Evolutionary conservation across 352 stramenopile genomes (phyloP).

Genomic region (Globisporangium polare): DNA sequence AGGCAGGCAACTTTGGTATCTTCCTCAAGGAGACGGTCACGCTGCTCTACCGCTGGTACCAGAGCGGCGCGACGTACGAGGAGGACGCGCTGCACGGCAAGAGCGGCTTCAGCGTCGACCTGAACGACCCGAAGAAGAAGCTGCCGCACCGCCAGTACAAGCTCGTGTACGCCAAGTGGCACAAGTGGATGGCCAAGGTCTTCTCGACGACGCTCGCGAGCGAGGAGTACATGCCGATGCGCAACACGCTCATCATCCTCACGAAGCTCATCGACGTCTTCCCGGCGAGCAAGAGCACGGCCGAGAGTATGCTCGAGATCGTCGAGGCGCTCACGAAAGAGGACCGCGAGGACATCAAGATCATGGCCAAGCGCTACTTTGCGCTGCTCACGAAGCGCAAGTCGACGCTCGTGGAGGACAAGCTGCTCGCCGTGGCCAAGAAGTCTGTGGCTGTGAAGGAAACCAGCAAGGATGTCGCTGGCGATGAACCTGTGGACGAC

Average conservation of each 20-base stretch:
- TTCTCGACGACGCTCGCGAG: conserved; percentile 58
- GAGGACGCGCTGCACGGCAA: conserved; percentile 71
- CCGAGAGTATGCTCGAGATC: conserved; percentile 57
- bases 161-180: conserved; percentile 67
- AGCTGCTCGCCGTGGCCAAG: conserved; percentile 29
- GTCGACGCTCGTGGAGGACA: conserved; percentile 59
- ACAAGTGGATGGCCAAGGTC: conserved; percentile 61
- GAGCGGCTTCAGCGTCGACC: conserved; percentile 69
- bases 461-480: conserved; percentile 17
- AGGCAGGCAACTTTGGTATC: conserved; percentile 84
- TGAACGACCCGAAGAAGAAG: conserved; percentile 53
- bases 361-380: conserved; percentile 87
- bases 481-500: conserved; percentile 10
- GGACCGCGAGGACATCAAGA: conserved; percentile 86
- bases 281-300: conserved; percentile 50
- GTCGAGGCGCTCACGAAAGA: conserved; percentile 74
- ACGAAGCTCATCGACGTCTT: conserved; percentile 89
- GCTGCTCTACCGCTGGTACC: conserved; percentile 73
- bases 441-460: conserved; percentile 21
- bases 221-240: conserved; percentile 81
- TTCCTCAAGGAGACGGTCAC: conserved; percentile 80
- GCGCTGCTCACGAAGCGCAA: conserved; percentile 79
- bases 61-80: conserved; percentile 73
- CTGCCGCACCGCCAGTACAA: conserved; percentile 76
- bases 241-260: conserved; percentile 83